Percentiles rank a stretch among this genome's conserved stretches.
phyloP scores from a whole-genome alignment of 495 filamentous ascomycete genomes.

The Xylaria cubensis region DNA sequence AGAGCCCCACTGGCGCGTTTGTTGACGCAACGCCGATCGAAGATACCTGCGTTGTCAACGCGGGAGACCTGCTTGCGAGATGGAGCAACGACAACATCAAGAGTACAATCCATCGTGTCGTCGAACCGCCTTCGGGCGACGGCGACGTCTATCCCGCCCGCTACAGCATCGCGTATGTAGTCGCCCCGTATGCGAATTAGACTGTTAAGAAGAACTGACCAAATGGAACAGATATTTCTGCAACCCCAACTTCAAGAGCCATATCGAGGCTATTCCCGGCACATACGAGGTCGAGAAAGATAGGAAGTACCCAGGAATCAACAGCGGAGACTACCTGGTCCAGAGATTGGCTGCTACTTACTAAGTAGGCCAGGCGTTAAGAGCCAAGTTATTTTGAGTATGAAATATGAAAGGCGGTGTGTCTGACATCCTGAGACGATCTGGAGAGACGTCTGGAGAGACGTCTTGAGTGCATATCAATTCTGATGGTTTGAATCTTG shows the following conservation, averaged over 20 bases:
- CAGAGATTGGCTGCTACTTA: conserved; percentile 81
- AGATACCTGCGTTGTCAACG: conserved; percentile 88
- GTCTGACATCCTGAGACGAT: not conserved
- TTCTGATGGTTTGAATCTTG: not conserved
- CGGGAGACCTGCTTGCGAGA: conserved; percentile 83
- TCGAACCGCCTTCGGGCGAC: conserved; percentile 71
- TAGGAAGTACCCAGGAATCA: conserved; percentile 82
- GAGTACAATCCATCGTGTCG: conserved; percentile 87
- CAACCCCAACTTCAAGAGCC: conserved; percentile 80
- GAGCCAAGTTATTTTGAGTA: not conserved
- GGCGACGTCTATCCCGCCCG: conserved; percentile 63
- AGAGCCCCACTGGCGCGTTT: conserved; percentile 76
- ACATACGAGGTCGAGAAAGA: conserved; percentile 73
- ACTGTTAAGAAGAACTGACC: conserved; percentile 4
- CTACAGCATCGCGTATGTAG: conserved; percentile 71
- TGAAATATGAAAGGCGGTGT: not conserved
- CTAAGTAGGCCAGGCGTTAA: conserved; percentile 24
- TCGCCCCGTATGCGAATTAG: not conserved
- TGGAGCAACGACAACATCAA: conserved; percentile 93
- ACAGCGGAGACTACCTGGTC: conserved; percentile 81
- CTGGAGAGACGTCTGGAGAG: not conserved
- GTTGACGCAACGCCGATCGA: conserved; percentile 84
- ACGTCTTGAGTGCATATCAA: not conserved
- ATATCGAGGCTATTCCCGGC: conserved; percentile 86
- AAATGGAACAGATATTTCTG: conserved; percentile 78